Conservation (phyloP, 2,329 filamentous ascomycete species). For the Aciculosporium take region DNA sequence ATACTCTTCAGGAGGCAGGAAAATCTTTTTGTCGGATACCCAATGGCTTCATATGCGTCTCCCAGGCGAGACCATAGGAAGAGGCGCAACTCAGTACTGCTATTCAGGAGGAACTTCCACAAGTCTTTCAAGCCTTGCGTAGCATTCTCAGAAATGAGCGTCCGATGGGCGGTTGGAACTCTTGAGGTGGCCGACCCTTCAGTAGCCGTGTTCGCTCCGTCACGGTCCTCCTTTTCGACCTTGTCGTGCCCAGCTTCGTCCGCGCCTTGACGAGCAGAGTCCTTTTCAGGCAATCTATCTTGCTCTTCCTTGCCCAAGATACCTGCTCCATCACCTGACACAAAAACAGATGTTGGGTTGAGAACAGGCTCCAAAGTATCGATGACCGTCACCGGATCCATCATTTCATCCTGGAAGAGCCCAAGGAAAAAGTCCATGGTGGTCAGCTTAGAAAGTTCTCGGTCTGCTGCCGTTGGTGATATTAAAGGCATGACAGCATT, state of each 20-base stretch:
- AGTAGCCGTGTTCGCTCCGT: background rate
- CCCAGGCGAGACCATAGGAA: conserved; percentile 86
- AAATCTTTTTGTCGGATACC: conserved; percentile 75
- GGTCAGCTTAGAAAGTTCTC: conserved; percentile 80
- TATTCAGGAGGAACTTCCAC: conserved; percentile 69
- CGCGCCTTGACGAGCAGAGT: background rate
- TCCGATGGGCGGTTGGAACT: conserved; percentile 5
- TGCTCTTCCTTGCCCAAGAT: background rate
- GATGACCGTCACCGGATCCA: conserved; percentile 72
- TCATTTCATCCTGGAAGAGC: conserved; percentile 70
- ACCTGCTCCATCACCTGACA: conserved; percentile 12
- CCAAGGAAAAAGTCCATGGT: conserved; percentile 94
- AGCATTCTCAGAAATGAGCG: conserved; percentile 36
- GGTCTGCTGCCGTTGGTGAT: conserved; percentile 68
- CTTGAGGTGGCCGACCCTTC: conserved; percentile 5
- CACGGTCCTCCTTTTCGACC: background rate
- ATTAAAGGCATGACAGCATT: conserved; percentile 82
- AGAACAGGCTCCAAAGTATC: conserved; percentile 86
- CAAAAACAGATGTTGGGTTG: conserved; percentile 49
- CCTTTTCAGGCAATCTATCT: background rate
- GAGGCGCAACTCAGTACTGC: conserved; percentile 68
- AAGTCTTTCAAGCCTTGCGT: conserved; percentile 56
- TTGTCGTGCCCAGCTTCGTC: background rate
- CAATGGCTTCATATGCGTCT: conserved; percentile 73
- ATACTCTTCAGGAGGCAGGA: conserved; percentile 78